Evolutionary conservation across 371 early-diverging fungal genomes (phyloP).

Genomic region (Mortierella sp.): DNA sequence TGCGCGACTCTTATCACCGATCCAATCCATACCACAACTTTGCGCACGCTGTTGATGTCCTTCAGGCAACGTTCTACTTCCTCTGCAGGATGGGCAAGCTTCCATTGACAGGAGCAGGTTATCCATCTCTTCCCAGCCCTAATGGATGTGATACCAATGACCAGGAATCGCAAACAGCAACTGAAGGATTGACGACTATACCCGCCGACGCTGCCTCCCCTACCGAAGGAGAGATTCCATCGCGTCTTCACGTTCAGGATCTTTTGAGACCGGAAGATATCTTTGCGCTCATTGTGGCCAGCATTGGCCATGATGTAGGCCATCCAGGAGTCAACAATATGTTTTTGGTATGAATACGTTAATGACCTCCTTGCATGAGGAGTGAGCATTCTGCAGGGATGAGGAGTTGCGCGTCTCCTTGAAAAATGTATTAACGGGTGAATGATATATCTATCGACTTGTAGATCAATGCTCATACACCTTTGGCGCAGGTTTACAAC

Average conservation of each 20-base stretch:
- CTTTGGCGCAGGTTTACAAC: conserved; percentile 91
- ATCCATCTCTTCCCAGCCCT: conserved; percentile 16
- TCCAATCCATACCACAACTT: conserved; percentile 88
- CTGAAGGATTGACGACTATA: conserved; percentile 27
- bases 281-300: conserved; percentile 79
- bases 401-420: no score
- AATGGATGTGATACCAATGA: background rate
- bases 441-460: background rate
- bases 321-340: conserved; percentile 90
- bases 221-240: conserved; percentile 1
- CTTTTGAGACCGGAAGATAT: conserved; percentile 74
- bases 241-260: conserved; percentile 58
- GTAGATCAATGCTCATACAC: conserved; percentile 79
- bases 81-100: conserved; percentile 72
- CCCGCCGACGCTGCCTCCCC: conserved; percentile 12
- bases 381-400: no score
- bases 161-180: conserved; percentile 1
- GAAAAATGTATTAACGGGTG: no score
- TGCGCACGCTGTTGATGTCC: conserved; percentile 87
- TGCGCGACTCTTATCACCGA: conserved; percentile 73
- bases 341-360: conserved; percentile 79
- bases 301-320: conserved; percentile 86
- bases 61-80: conserved; percentile 81
- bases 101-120: conserved; percentile 33
- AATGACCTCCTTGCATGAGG: no score